Conservation (phyloP, 2,329 filamentous ascomycete genomes). For the Xylogone sp. region DNA sequence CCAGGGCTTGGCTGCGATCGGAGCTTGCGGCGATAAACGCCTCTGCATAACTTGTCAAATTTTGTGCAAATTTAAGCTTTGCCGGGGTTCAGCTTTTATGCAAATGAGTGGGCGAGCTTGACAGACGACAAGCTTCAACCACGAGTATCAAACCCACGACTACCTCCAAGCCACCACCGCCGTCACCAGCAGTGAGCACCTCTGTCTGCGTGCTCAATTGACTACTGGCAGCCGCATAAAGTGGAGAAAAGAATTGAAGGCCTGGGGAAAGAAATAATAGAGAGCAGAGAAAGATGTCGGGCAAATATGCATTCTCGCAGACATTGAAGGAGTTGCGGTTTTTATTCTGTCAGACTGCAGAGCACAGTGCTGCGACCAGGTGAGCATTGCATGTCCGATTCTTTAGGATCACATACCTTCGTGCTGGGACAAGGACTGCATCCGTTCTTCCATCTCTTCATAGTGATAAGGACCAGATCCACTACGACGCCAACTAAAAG, state of each 20-base stretch:
- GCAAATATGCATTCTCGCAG: constrained; percentile 88
- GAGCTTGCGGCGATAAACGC: too few species aligned
- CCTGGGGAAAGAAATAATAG: constrained; percentile 6
- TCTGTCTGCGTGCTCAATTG: neutral
- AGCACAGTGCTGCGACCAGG: constrained; percentile 86
- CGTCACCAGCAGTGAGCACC: constrained; percentile 14
- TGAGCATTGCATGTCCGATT: constrained; percentile 38
- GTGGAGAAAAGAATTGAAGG: neutral
- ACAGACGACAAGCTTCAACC: neutral
- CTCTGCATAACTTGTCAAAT: too few species aligned
- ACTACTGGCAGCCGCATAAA: neutral
- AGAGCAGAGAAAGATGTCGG: constrained; percentile 63
- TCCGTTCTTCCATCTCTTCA: too few species aligned
- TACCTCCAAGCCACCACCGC: too few species aligned
- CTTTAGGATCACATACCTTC: neutral
- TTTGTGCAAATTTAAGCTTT: too few species aligned
- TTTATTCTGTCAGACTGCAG: constrained; percentile 91
- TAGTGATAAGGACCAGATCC: too few species aligned
- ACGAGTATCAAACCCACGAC: neutral
- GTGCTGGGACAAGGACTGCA: too few species aligned
- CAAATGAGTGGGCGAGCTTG: neutral
- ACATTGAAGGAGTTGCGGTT: constrained; percentile 94
- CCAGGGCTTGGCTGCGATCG: too few species aligned
- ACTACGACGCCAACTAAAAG: too few species aligned
- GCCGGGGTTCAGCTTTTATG: too few species aligned